Evolutionary conservation across 2,329 filamentous ascomycete genomes (phyloP), one percentile per base, ranked within the genome.

Genomic region (Canariomyces notabilis): DNA sequence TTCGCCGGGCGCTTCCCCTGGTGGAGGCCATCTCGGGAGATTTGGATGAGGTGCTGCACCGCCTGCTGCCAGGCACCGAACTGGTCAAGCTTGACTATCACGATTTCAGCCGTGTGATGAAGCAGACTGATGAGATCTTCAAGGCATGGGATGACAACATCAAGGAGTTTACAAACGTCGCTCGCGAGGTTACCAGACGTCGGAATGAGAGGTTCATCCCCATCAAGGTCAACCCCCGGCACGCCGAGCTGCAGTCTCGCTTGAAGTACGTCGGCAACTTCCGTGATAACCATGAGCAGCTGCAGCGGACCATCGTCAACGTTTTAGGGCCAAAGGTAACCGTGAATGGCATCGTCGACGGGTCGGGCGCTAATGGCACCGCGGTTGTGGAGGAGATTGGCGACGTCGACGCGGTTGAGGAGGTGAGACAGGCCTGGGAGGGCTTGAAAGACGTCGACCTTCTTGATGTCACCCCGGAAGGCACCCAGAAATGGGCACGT

Each of bases 191-290:
- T 6, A 96, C 89, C 3, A 81, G 91, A 54, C 85, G 90, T 58
- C 82, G 93, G 57, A 94, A 95, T 61, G 94, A 97, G 66, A 95
- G 95, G 65, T 98, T 98, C 65, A 96, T 98, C 54, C 90, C 91
- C 4, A 97, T 99, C 73, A 97, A 97, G 71, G 90, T 98, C 64
- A 80, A 76, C 54, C 86, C 89, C 51, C 85, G 87, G 58, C 93
- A 98, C 64, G 83, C 81, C 32, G 87, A 91, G 64, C 87, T 93
- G 20, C 89, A 97, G 66, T 85, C 93, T 52, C 83, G 93, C 35
- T 75, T 99, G 56, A 89, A 87, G 60, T 98, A 98, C 64, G 89
- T 99, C 54, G 82, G 83, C 59, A 95, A 87, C 16, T 99, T 99
- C 72, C 83, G 93, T 20, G 87, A 91, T 60, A 96, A 97, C 61